Conservation (phyloP, 1,139 yeast genomes). For the Geotrichum fermentans region DNA sequence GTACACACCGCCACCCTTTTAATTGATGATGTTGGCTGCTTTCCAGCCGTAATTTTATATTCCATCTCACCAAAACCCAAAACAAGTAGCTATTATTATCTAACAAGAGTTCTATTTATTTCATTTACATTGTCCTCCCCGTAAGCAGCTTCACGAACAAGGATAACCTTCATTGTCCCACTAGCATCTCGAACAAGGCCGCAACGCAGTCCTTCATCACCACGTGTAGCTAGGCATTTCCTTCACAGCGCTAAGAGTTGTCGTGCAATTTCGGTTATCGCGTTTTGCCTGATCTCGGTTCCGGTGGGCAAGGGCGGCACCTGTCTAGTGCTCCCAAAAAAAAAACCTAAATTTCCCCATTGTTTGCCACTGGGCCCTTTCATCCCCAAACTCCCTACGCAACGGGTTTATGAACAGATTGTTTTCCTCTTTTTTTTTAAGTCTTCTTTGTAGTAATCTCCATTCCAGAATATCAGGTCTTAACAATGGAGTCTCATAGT, state of each 20-base stretch:
- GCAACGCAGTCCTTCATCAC: no score
- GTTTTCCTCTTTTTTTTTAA: not conserved
- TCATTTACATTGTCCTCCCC: not conserved
- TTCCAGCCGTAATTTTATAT: not conserved
- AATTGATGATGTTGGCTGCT: not conserved
- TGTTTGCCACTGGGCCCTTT: not conserved
- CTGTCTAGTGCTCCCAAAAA: not conserved
- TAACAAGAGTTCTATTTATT: not conserved
- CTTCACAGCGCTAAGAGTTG: no score
- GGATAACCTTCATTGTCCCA: no score
- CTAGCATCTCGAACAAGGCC: no score
- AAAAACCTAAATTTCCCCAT: not conserved
- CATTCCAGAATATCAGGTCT: not conserved
- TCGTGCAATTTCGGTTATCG: no score
- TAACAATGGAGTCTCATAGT: not conserved
- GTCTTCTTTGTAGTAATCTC: not conserved
- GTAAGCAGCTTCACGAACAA: no score
- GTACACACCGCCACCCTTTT: constrained; percentile 13
- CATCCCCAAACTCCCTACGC: not conserved
- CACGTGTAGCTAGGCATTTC: no score
- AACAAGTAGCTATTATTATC: not conserved
- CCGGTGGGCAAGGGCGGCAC: no score
- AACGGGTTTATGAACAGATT: not conserved
- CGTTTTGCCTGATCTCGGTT: no score
- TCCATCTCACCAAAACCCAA: not conserved